Evolutionary conservation across 164 flowering plant species (phyloP).

Genomic region (Hamamelis virginiana): DNA sequence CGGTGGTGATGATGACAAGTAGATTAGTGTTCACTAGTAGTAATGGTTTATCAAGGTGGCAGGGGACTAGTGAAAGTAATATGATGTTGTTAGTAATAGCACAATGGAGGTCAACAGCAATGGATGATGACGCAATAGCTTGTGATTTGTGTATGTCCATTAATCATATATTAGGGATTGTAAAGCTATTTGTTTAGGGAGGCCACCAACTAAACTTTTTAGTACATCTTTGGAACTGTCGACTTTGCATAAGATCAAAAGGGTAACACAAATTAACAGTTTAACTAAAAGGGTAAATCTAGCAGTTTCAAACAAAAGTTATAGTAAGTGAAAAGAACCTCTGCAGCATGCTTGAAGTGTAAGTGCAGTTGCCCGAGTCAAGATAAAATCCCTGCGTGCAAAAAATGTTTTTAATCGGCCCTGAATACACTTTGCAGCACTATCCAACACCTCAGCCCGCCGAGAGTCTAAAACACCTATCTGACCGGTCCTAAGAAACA

Average conservation of each 20-base stretch:
- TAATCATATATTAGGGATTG: no score
- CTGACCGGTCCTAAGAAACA: constrained; percentile 95
- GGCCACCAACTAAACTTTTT: no score
- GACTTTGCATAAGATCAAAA: no score
- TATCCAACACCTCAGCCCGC: constrained; percentile 82
- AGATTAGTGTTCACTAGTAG: no score
- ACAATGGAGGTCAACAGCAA: not conserved
- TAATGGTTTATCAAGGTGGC: no score
- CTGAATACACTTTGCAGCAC: constrained; percentile 79
- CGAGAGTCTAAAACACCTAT: constrained; percentile 79
- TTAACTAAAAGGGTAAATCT: not conserved
- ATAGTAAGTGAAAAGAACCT: constrained; percentile 39
- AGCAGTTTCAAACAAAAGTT: not conserved
- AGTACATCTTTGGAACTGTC: no score
- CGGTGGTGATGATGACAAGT: not conserved
- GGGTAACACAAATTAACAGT: no score
- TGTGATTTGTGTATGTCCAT: no score
- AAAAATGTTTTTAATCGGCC: constrained; percentile 57
- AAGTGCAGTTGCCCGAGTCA: constrained; percentile 53
- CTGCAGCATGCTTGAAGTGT: constrained; percentile 74
- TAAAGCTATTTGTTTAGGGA: no score
- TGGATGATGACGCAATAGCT: no score
- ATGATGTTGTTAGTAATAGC: not conserved
- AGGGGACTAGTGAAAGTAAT: not conserved
- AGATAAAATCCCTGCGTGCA: constrained; percentile 54